These are phyloP conservation scores for Kodamaea nitidulidarum DNA, from an alignment of 805 yeast species.

Conservation along the genomic window DNA sequence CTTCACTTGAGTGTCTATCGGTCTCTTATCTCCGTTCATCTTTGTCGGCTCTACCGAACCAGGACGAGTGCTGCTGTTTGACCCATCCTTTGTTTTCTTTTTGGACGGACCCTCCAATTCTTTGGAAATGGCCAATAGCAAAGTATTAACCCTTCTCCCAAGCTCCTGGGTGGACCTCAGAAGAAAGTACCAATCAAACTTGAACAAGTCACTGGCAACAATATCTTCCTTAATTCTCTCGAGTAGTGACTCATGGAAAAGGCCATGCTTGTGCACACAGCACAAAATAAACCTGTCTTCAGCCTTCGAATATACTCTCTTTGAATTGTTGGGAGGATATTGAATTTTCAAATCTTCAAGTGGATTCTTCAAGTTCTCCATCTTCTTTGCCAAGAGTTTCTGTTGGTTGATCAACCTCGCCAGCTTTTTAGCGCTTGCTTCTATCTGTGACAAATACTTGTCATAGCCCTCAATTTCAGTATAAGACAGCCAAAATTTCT, in stretches of 20 bases:
- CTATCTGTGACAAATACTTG: constrained; percentile 67
- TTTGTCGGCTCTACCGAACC: constrained; percentile 34
- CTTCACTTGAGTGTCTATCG: background rate
- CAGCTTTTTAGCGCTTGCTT: constrained; percentile 65
- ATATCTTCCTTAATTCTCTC: constrained; percentile 68
- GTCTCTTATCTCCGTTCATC: constrained; percentile 1
- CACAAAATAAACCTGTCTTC: constrained; percentile 68
- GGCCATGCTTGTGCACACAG: constrained; percentile 62
- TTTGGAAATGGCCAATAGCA: constrained; percentile 63
- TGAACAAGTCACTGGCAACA: constrained; percentile 52
- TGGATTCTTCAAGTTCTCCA: constrained; percentile 54
- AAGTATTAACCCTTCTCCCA: constrained; percentile 63
- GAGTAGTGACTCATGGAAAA: constrained; percentile 53
- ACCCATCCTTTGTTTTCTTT: constrained; percentile 11
- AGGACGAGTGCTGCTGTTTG: constrained; percentile 25
- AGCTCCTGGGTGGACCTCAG: constrained; percentile 72
- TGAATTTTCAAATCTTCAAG: constrained; percentile 59
- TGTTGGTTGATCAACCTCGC: constrained; percentile 55
- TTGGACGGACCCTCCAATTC: constrained; percentile 61
- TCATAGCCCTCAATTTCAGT: constrained; percentile 64
- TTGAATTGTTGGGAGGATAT: constrained; percentile 82
- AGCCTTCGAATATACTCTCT: constrained; percentile 60
- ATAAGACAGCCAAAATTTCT: constrained; percentile 61
- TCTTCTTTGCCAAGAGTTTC: constrained; percentile 48
- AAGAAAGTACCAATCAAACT: constrained; percentile 68